A percentile compares a stretch with the other conserved stretches of the same genome.
Evolutionary conservation across 2,329 filamentous ascomycete genomes (phyloP).

Genomic region (Calcarisporium arbuscula): DNA sequence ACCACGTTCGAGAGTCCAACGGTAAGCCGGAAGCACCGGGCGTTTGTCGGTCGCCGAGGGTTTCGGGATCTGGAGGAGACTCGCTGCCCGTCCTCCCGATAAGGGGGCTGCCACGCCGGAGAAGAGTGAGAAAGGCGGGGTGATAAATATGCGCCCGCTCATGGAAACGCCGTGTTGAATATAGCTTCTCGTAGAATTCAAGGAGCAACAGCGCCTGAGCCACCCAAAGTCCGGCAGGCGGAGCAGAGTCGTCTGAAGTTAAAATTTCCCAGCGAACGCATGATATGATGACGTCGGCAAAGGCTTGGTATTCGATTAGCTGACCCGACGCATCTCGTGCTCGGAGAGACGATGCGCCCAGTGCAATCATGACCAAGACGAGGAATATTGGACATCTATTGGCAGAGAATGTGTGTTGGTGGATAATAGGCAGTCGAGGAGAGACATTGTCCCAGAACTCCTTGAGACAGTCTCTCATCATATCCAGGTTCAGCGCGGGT

Average conservation of each 20-base stretch:
- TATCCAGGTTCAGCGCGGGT: conserved; percentile 59
- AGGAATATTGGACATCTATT: conserved; percentile 73
- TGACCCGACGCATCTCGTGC: conserved; percentile 52
- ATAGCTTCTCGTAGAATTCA: conserved; percentile 91
- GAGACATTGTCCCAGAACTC: conserved; percentile 87
- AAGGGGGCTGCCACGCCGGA: conserved; percentile 78
- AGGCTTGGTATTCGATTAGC: conserved; percentile 36
- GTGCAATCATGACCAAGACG: conserved; percentile 73
- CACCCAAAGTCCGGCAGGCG: conserved; percentile 81
- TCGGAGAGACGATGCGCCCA: conserved; percentile 75
- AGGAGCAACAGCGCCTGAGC: conserved; percentile 78
- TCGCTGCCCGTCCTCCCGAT: conserved; percentile 75
- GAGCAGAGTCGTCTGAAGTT: conserved; percentile 72
- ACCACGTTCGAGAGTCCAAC: conserved; percentile 50
- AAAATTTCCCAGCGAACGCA: conserved; percentile 79
- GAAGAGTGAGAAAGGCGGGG: conserved; percentile 74
- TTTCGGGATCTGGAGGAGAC: conserved; percentile 57
- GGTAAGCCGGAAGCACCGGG: conserved; percentile 17
- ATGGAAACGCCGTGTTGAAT: conserved; percentile 73
- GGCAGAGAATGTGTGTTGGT: conserved; percentile 78
- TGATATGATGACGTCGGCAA: conserved; percentile 56
- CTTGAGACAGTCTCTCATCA: conserved; percentile 79
- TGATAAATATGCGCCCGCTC: conserved; percentile 89
- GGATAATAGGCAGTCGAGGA: conserved; percentile 78
- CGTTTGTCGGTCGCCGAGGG: conserved; percentile 30